A percentile compares a stretch with the other conserved stretches of the same genome.
These are phyloP conservation scores for Pseudogymnoascus sp. DNA, from an alignment of 2,329 filamentous ascomycete genomes.

Conservation along the genomic window DNA sequence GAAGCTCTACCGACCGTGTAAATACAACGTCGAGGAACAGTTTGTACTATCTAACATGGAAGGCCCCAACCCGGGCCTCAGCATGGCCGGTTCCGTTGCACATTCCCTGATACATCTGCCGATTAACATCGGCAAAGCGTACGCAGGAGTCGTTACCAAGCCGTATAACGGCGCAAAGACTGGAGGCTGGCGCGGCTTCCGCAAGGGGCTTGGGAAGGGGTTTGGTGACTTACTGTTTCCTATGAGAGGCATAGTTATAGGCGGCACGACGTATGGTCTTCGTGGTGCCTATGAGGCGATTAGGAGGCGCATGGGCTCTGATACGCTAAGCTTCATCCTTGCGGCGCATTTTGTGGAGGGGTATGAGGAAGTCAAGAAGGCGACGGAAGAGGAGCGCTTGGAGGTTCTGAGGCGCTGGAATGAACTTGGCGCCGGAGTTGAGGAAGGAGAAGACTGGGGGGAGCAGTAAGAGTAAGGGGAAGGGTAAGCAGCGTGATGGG, in stretches of 20 bases:
- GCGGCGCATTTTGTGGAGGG: slow-evolving; percentile 24
- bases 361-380: slow-evolving; percentile 22
- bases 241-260: slow-evolving; percentile 13
- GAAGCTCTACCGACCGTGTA: slow-evolving; percentile 15
- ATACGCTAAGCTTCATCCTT: slow-evolving; percentile 26
- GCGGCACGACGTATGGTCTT: slow-evolving; percentile 19
- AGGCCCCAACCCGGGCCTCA: slow-evolving; percentile 17
- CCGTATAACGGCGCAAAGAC: slow-evolving; percentile 16
- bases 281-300: slow-evolving; percentile 23
- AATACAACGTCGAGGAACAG: slow-evolving; percentile 16
- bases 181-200: slow-evolving; percentile 15
- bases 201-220: slow-evolving; percentile 17
- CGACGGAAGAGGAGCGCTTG: slow-evolving; percentile 21
- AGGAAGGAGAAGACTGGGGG: slow-evolving; percentile 13
- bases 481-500: neutral
- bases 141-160: slow-evolving; percentile 14
- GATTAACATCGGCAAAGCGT: slow-evolving; percentile 17
- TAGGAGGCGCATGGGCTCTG: slow-evolving; percentile 20
- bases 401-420: slow-evolving; percentile 24
- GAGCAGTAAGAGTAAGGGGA: slow-evolving; percentile 13
- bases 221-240: slow-evolving; percentile 15
- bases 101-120: slow-evolving; percentile 16
- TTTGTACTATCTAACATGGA: slow-evolving; percentile 15
- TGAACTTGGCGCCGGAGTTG: slow-evolving; percentile 18
- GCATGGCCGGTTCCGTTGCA: slow-evolving; percentile 17